Conservation (phyloP, 257 asterid genomes). For the Solanum habrochaites region DNA sequence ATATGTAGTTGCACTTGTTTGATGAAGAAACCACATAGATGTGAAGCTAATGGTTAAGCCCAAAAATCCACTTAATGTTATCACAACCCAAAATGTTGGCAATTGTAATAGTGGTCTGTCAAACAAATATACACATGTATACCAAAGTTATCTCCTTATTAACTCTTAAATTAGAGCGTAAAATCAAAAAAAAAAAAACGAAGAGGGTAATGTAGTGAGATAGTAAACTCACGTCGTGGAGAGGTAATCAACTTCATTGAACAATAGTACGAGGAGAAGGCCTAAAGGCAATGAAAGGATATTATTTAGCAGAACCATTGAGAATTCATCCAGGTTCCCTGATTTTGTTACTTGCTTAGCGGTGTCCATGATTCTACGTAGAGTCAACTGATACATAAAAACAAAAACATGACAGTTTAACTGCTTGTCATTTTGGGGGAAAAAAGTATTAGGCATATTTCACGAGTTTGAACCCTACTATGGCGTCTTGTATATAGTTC, state of each 20-base stretch:
- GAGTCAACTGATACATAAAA: slow-evolving; percentile 43
- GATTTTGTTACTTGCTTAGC: slow-evolving; percentile 84
- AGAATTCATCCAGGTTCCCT: slow-evolving; percentile 76
- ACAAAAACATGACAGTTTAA: not conserved
- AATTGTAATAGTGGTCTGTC: slow-evolving; percentile 62
- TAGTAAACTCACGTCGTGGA: slow-evolving; percentile 52
- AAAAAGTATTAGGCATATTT: not conserved
- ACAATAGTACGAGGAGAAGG: slow-evolving; percentile 39
- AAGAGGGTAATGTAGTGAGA: not conserved
- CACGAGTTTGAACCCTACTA: not conserved
- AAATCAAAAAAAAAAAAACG: not conserved
- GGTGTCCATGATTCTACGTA: slow-evolving; percentile 87
- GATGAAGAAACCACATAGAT: slow-evolving; percentile 97
- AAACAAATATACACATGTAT: not conserved
- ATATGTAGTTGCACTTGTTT: slow-evolving; percentile 88
- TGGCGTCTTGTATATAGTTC: not conserved
- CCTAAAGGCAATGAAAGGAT: slow-evolving; percentile 82
- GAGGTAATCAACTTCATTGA: slow-evolving; percentile 73
- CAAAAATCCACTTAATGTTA: slow-evolving; percentile 73
- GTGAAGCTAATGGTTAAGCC: slow-evolving; percentile 91
- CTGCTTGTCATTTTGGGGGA: not conserved
- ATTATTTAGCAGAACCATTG: slow-evolving; percentile 89
- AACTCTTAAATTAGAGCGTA: not conserved
- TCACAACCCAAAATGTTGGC: slow-evolving; percentile 71
- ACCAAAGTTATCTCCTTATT: not conserved